A percentile compares a stretch with the other conserved stretches of the same genome.
phyloP scores from a whole-genome alignment of 371 early-diverging fungal species.

The Rhizopus delemar region DNA sequence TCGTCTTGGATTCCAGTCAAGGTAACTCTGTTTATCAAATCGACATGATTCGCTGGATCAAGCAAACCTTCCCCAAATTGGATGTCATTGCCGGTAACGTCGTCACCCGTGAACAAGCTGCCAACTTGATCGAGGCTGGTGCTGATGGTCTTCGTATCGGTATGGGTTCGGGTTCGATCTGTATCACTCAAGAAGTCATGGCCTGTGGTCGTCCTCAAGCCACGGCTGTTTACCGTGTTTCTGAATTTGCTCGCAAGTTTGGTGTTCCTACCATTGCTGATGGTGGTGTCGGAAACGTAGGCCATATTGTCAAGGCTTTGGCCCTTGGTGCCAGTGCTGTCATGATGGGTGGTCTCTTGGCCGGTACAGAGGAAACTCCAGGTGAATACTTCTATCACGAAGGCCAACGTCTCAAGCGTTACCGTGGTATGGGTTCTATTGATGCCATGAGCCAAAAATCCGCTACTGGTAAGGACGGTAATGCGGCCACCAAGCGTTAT shows the following conservation, averaged over 20 bases:
- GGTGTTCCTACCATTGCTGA: conserved; percentile 97
- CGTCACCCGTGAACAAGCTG: conserved; percentile 94
- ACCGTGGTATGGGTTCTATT: conserved; percentile 97
- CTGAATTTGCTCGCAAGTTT: conserved; percentile 87
- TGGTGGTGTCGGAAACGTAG: conserved; percentile 95
- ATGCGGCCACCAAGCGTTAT: conserved; percentile 91
- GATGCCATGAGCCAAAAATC: conserved; percentile 91
- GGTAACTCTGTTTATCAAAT: conserved; percentile 93
- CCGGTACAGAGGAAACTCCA: conserved; percentile 94
- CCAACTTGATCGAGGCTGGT: conserved; percentile 89
- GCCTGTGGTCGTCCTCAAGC: conserved; percentile 97
- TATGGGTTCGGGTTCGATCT: conserved; percentile 97
- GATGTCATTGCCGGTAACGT: conserved; percentile 97
- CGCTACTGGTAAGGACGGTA: conserved; percentile 59
- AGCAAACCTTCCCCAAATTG: conserved; percentile 71
- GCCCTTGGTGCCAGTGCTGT: conserved; percentile 93
- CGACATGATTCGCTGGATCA: conserved; percentile 92
- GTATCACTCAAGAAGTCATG: conserved; percentile 98
- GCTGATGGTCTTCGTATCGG: conserved; percentile 95
- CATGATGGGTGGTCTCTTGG: conserved; percentile 97
- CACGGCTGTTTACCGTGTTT: conserved; percentile 95
- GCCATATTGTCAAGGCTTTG: conserved; percentile 95
- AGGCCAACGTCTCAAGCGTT: conserved; percentile 95
- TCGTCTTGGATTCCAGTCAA: conserved; percentile 92
- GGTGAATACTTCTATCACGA: conserved; percentile 98